Percentiles rank a stretch among this genome's conserved stretches.
Evolutionary conservation across 257 asterid genomes (phyloP).

Genomic region (Prunella vulgaris): DNA sequence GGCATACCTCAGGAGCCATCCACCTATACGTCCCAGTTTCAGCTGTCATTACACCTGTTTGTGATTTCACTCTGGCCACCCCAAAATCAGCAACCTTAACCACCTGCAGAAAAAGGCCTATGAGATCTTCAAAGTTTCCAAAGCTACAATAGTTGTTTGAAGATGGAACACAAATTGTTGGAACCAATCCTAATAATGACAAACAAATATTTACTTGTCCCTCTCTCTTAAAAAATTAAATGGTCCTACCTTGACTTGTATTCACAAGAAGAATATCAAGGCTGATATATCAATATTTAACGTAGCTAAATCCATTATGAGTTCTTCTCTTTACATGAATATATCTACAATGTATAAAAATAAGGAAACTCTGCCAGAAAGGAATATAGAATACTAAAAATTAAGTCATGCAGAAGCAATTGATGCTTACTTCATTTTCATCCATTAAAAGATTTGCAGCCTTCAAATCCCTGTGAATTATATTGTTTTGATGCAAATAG

Average conservation of each 20-base stretch:
- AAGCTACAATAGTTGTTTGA: slow-evolving; percentile 17
- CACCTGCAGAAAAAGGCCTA: slow-evolving; percentile 47
- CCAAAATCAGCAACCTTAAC: slow-evolving; percentile 99
- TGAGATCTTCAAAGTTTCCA: slow-evolving; percentile 19
- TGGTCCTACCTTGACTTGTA: not conserved
- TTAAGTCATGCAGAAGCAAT: not conserved
- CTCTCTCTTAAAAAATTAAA: not conserved
- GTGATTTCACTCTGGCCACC: slow-evolving; percentile 96
- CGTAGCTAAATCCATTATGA: slow-evolving; percentile 9
- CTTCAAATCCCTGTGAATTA: slow-evolving; percentile 94
- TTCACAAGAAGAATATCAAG: not conserved
- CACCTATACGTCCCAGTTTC: slow-evolving; percentile 99
- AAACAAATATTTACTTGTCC: not conserved
- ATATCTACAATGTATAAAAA: slow-evolving; percentile 7
- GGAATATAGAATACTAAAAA: not conserved
- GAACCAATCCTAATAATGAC: not conserved
- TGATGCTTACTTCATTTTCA: slow-evolving; percentile 74
- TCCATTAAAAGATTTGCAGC: slow-evolving; percentile 98
- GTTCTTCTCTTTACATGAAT: not conserved
- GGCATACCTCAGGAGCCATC: slow-evolving; percentile 99
- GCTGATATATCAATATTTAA: not conserved
- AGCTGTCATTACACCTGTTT: slow-evolving; percentile 97
- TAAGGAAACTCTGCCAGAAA: not conserved
- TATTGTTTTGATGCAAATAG: slow-evolving; percentile 96
- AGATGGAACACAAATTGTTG: slow-evolving; percentile 10